These are phyloP conservation scores for Saccharomycopsis schoenii DNA, from an alignment of 805 yeast genomes.

Conservation along the genomic window DNA sequence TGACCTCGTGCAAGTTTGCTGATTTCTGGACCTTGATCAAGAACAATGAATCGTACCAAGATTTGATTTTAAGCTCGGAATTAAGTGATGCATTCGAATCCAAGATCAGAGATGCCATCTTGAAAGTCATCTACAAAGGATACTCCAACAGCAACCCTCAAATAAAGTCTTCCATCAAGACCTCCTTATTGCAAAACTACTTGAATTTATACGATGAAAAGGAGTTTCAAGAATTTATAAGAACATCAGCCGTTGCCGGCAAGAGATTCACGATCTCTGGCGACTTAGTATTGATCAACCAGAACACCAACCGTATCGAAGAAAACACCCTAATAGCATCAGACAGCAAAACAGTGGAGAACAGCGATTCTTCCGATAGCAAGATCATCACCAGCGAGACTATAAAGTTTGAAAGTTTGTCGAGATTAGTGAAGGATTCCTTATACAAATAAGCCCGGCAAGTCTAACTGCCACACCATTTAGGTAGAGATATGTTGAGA, in stretches of 20 bases:
- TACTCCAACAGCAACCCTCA: slow-evolving; percentile 11
- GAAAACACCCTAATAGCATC: neutral
- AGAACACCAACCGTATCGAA: slow-evolving; percentile 8
- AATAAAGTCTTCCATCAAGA: slow-evolving; percentile 11
- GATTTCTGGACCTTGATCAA: slow-evolving; percentile 16
- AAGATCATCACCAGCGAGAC: slow-evolving; percentile 15
- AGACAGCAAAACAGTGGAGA: neutral
- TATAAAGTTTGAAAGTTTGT: slow-evolving; percentile 15
- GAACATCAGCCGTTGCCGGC: neutral
- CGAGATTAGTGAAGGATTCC: slow-evolving; percentile 15
- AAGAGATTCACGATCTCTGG: slow-evolving; percentile 7
- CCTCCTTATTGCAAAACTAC: slow-evolving; percentile 11
- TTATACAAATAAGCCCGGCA: slow-evolving; percentile 3
- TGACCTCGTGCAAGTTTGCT: slow-evolving; percentile 14
- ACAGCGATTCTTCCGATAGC: slow-evolving; percentile 4
- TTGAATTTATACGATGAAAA: slow-evolving; percentile 15
- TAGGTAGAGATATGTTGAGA: too few species aligned
- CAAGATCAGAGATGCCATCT: slow-evolving; percentile 10
- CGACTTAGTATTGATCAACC: slow-evolving; percentile 12
- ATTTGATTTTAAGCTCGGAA: slow-evolving; percentile 14
- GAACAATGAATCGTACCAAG: slow-evolving; percentile 15
- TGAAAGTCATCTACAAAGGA: slow-evolving; percentile 13
- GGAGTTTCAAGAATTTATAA: slow-evolving; percentile 11
- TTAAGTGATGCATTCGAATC: slow-evolving; percentile 10
- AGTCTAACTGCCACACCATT: too few species aligned